Evolutionary conservation across 2,329 filamentous ascomycete genomes (phyloP).

Genomic region (Phyllosticta citribraziliensis): DNA sequence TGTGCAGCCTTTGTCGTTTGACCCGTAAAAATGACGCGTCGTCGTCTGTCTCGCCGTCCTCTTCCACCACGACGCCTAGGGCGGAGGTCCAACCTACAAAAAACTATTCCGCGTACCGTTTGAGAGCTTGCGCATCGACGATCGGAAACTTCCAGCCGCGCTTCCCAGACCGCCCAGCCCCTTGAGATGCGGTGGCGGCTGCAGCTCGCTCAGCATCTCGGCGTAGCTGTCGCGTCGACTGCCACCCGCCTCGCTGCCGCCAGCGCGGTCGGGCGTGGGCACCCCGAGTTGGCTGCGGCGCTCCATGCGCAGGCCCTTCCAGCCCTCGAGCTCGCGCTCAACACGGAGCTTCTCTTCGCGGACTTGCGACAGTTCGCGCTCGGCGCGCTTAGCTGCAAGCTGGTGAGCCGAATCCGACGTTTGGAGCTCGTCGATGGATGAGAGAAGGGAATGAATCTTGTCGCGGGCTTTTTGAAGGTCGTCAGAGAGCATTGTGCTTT

Average conservation of each 20-base stretch:
- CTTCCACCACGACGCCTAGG: conserved; percentile 4
- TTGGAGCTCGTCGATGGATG: conserved; percentile 89
- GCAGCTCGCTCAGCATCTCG: conserved; percentile 3
- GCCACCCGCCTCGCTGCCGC: conserved; percentile 35
- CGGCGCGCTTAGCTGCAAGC: conserved; percentile 71
- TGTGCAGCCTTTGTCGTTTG: not conserved
- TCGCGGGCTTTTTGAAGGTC: conserved; percentile 80
- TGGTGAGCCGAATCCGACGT: conserved; percentile 74
- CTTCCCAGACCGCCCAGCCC: not conserved
- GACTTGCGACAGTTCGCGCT: conserved; percentile 84
- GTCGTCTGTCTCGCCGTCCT: not conserved
- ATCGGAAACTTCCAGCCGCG: not conserved
- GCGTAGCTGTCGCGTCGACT: conserved; percentile 31
- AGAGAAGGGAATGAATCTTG: conserved; percentile 79
- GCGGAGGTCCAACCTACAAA: conserved; percentile 11
- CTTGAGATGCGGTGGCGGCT: conserved; percentile 2
- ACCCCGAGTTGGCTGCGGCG: conserved; percentile 30
- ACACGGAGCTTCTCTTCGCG: conserved; percentile 68
- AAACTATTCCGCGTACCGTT: conserved; percentile 7
- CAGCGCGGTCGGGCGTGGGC: conserved; percentile 14
- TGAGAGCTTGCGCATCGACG: not conserved
- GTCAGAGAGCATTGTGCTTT: conserved; percentile 68
- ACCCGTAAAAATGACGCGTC: not conserved
- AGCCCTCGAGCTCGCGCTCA: conserved; percentile 80
- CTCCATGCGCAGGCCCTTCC: conserved; percentile 63